Percentiles rank a stretch among this genome's conserved stretches.
phyloP scores from a whole-genome alignment of 1,139 yeast genomes.

The Yamadazyma membranifaciens region DNA sequence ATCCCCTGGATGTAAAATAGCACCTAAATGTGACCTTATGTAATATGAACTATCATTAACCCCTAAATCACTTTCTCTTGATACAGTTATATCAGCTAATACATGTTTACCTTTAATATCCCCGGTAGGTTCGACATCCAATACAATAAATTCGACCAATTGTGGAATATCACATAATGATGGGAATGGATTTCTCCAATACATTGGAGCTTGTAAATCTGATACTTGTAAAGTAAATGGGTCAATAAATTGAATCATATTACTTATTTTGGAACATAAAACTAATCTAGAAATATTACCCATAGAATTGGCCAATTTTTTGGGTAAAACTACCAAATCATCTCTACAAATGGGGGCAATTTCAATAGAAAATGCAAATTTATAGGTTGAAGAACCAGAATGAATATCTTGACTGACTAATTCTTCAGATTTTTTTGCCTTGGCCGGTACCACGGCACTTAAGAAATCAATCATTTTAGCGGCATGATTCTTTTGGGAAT shows the following conservation, averaged over 20 bases:
- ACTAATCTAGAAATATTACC: conserved; percentile 86
- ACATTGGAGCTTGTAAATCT: conserved; percentile 72
- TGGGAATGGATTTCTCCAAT: conserved; percentile 85
- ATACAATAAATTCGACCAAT: conserved; percentile 82
- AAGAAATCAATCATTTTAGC: conserved; percentile 90
- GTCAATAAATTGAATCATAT: conserved; percentile 81
- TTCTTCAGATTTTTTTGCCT: conserved; percentile 83
- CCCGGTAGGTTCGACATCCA: conserved; percentile 94
- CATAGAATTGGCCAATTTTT: conserved; percentile 75
- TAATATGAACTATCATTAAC: conserved; percentile 77
- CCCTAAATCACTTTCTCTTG: conserved; percentile 84
- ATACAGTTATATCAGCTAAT: conserved; percentile 85
- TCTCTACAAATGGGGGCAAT: conserved; percentile 98
- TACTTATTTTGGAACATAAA: conserved; percentile 79
- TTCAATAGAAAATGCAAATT: conserved; percentile 90
- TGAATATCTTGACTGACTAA: conserved; percentile 91
- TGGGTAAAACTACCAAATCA: conserved; percentile 88
- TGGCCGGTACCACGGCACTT: conserved; percentile 83
- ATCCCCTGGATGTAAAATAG: conserved; percentile 93
- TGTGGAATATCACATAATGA: conserved; percentile 76
- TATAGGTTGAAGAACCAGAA: conserved; percentile 82
- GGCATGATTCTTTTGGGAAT: conserved; percentile 87
- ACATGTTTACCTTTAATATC: conserved; percentile 77
- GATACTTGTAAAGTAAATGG: conserved; percentile 78
- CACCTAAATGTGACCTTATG: conserved; percentile 90